Percentiles rank a stretch among this genome's conserved stretches.
These are phyloP conservation scores for Ceratocystis colombiana DNA, from an alignment of 2,329 filamentous ascomycete genomes.

Conservation along the genomic window DNA sequence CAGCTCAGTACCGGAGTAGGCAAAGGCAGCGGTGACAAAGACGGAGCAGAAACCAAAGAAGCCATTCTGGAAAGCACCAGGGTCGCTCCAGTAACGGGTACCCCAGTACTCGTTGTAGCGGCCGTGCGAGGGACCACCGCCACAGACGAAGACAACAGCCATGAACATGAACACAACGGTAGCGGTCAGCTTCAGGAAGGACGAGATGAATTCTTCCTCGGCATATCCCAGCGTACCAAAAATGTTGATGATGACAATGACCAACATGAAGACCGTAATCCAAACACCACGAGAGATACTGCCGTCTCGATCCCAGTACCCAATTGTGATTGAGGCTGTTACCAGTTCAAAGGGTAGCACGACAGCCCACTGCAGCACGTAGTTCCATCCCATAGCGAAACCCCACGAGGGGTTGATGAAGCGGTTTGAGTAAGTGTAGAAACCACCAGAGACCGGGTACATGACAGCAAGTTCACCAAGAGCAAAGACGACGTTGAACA, in stretches of 20 bases:
- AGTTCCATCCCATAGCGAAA: constrained; percentile 46
- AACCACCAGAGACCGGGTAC: constrained; percentile 53
- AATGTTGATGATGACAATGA: constrained; percentile 43
- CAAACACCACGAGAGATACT: constrained; percentile 39
- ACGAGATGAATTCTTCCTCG: constrained; percentile 48
- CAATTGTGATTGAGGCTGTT: constrained; percentile 42
- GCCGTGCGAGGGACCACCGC: constrained; percentile 43
- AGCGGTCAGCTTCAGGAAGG: constrained; percentile 46
- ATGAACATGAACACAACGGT: constrained; percentile 54
- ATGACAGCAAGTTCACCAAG: constrained; percentile 52
- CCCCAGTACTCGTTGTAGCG: constrained; percentile 38
- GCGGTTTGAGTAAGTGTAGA: constrained; percentile 51
- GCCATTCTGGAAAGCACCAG: constrained; percentile 53
- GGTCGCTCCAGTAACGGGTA: constrained; percentile 37
- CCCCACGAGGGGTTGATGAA: constrained; percentile 54
- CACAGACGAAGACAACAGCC: constrained; percentile 46
- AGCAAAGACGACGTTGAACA: constrained; percentile 52
- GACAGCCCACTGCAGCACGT: constrained; percentile 42
- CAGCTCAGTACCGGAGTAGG: constrained; percentile 58
- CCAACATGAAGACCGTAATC: constrained; percentile 44
- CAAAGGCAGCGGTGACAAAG: constrained; percentile 60
- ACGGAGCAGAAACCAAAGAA: constrained; percentile 60
- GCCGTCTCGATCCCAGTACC: constrained; percentile 40
- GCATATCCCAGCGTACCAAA: constrained; percentile 46
- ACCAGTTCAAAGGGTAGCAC: constrained; percentile 44